Percentiles rank a stretch among this genome's conserved stretches.
These are phyloP conservation scores for Solanum infundibuliforme DNA, from an alignment of 257 asterid genomes.

Conservation along the genomic window DNA sequence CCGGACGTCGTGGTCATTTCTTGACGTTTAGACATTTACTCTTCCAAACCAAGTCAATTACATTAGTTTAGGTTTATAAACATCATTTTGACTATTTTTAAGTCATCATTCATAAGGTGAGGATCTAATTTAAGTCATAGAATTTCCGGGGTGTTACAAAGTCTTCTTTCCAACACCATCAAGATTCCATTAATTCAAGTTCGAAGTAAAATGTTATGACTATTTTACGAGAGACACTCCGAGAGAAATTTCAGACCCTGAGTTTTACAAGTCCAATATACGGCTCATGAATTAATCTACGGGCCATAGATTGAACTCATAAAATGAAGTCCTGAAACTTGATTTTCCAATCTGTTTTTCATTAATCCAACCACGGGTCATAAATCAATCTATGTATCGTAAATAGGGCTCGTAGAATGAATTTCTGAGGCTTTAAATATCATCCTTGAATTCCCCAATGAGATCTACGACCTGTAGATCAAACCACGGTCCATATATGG, in stretches of 20 bases:
- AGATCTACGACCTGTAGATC: background rate
- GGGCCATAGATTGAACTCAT: background rate
- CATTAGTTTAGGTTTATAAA: too few species aligned
- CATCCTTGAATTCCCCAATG: background rate
- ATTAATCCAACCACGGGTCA: background rate
- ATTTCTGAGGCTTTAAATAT: background rate
- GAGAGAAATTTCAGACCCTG: background rate
- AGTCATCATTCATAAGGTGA: too few species aligned
- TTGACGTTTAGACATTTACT: too few species aligned
- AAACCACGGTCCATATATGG: too few species aligned
- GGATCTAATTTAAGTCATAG: too few species aligned
- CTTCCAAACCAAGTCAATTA: too few species aligned
- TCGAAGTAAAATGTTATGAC: background rate
- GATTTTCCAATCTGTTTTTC: background rate
- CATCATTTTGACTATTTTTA: too few species aligned
- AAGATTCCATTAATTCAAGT: background rate
- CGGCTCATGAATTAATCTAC: background rate
- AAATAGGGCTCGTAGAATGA: background rate
- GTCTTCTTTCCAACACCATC: background rate
- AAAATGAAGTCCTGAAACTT: background rate
- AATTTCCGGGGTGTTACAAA: too few species aligned
- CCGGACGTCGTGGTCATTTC: too few species aligned
- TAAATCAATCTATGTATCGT: background rate
- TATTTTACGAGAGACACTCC: background rate
- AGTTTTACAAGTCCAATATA: background rate